Conservation (phyloP, 208 protist species). For the Trypanosoma caninum region DNA sequence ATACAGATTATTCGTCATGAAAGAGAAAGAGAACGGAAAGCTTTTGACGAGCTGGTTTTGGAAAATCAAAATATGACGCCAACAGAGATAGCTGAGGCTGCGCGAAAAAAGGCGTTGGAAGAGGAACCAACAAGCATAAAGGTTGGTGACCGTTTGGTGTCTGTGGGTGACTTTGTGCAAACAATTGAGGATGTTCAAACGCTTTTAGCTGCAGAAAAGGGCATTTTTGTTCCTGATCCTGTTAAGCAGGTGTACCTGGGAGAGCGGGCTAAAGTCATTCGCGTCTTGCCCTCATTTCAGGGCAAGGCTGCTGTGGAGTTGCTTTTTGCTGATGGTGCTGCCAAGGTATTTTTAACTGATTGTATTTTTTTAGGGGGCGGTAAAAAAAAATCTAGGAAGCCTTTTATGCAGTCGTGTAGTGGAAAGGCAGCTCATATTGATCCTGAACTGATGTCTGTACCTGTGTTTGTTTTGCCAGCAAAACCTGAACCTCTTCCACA, state of each 20-base stretch:
- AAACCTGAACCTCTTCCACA: conserved; percentile 21
- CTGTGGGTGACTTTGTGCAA: conserved; percentile 51
- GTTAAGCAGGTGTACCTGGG: conserved; percentile 81
- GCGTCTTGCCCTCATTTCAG: conserved; percentile 63
- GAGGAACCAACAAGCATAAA: conserved; percentile 24
- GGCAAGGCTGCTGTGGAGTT: conserved; percentile 80
- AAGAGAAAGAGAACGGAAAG: conserved; percentile 52
- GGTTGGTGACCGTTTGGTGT: conserved; percentile 34
- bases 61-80: conserved; percentile 34
- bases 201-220: conserved; percentile 46
- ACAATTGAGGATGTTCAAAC: conserved; percentile 48
- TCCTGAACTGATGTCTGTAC: neutral
- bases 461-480: conserved; percentile 8
- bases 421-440: conserved; percentile 5
- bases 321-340: conserved; percentile 73
- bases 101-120: conserved; percentile 32
- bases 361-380: conserved; percentile 48
- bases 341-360: conserved; percentile 73
- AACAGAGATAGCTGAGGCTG: conserved; percentile 50
- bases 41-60: conserved; percentile 55
- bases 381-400: conserved; percentile 9
- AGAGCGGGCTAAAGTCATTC: conserved; percentile 59
- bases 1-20: conserved; percentile 59
- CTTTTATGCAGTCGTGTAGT: neutral
- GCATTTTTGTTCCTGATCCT: conserved; percentile 56